phyloP scores from a whole-genome alignment of 768 basidiomycete genomes.

The Tulasnella calospora region DNA sequence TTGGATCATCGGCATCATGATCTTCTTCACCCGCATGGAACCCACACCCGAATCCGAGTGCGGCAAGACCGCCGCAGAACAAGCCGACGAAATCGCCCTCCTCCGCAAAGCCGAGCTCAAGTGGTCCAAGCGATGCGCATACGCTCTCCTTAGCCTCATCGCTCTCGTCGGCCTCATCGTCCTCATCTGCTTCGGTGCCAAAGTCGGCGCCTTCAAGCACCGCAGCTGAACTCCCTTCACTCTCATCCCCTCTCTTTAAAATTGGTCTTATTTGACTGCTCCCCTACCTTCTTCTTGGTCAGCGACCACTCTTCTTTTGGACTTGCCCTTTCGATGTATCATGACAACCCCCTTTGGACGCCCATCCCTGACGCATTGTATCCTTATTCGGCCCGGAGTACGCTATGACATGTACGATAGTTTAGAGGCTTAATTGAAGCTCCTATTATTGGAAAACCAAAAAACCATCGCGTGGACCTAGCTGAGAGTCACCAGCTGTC shows the following conservation, averaged over 20 bases:
- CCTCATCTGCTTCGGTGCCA: neutral
- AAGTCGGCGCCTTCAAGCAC: constrained; percentile 18
- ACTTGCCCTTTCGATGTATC: neutral
- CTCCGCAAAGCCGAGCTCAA: constrained; percentile 24
- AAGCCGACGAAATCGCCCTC: constrained; percentile 25
- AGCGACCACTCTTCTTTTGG: neutral
- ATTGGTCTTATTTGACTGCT: neutral
- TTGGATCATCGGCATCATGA: constrained; percentile 24
- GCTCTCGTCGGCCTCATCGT: neutral
- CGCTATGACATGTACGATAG: neutral
- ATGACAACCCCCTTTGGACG: neutral
- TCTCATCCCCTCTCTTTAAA: neutral
- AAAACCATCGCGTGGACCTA: neutral
- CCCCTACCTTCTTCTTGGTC: neutral
- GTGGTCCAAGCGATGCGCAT: constrained; percentile 25
- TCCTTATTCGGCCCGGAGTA: neutral
- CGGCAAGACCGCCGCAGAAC: constrained; percentile 24
- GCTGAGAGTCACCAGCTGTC: neutral
- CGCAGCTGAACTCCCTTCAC: neutral
- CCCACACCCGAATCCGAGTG: constrained; percentile 22
- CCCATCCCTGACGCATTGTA: neutral
- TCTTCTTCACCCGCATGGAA: constrained; percentile 20
- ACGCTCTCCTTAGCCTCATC: constrained; percentile 19
- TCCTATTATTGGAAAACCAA: neutral
- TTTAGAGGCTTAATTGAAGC: neutral